Percentiles rank a stretch among this genome's conserved stretches.
These are phyloP conservation scores for Plasmodium vivax DNA, from an alignment of 169 alveolate genomes.

Conservation along the genomic window DNA sequence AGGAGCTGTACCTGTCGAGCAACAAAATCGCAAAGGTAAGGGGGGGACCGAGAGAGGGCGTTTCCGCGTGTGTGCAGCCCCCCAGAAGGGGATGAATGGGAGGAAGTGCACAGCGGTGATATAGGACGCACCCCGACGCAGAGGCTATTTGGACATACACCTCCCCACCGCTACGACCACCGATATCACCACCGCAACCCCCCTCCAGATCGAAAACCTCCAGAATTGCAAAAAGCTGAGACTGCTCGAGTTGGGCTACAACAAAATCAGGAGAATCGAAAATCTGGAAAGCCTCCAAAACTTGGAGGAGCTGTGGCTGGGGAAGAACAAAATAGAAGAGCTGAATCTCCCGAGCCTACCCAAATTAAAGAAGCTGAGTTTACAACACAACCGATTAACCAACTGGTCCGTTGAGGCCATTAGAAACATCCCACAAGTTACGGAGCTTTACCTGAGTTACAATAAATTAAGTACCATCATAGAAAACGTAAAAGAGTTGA, in stretches of 20 bases:
- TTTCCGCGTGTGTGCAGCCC: not conserved
- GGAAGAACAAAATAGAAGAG: constrained; percentile 89
- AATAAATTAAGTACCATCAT: constrained; percentile 76
- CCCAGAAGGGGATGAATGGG: not conserved
- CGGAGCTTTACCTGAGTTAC: constrained; percentile 86
- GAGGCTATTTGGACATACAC: not conserved
- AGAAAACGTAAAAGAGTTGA: not conserved
- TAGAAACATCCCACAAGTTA: constrained; percentile 71
- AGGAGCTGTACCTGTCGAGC: constrained; percentile 87
- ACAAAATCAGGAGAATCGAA: constrained; percentile 86
- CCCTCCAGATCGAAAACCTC: constrained; percentile 77
- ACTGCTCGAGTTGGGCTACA: constrained; percentile 90
- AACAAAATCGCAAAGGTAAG: constrained; percentile 85
- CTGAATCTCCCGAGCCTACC: constrained; percentile 80
- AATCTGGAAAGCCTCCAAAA: constrained; percentile 80
- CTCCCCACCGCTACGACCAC: not conserved
- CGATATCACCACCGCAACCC: no score
- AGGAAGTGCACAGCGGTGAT: not conserved
- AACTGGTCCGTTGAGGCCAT: constrained; percentile 80
- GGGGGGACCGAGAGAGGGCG: not conserved
- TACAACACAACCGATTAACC: constrained; percentile 85
- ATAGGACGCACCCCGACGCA: not conserved
- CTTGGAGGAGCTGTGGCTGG: constrained; percentile 90
- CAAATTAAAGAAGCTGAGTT: constrained; percentile 81
- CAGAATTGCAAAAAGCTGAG: constrained; percentile 78